Evolutionary conservation across 768 basidiomycete genomes (phyloP), one percentile per base, ranked within the genome.

Genomic region (Kondoa subrosea): DNA sequence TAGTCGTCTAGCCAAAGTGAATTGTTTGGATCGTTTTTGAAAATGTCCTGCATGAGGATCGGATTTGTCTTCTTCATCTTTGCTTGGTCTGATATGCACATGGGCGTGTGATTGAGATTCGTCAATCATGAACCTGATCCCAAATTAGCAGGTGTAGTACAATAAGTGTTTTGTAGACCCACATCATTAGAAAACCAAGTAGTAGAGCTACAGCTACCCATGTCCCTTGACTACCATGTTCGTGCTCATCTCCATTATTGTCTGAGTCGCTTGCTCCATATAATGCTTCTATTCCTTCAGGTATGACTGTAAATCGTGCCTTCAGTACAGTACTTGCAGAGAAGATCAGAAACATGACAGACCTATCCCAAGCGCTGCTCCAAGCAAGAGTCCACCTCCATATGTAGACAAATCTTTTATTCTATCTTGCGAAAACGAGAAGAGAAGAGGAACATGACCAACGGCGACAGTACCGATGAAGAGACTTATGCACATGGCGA

Each of bases 281-380:
- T 1, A 72, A 58, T 21, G 72, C 68, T 2, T 68, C 65, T 66
- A 85, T 87, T 76, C 77, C 91, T 15, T 56, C 15, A 15, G 56
- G 15, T 15, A 56, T 15, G 25, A 15, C 56, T 56, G 15, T 15
- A 25, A 15, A 15, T 56, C 56, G 15, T 56, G 15, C 15, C 25
- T 25, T 56, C 56, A 56, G 15, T 25, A 56, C 15, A 56, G 56
- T 15, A 25, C 15, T 56, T 15, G 56, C 15, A 25, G 56, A 56
- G 56, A 25, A 56, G 15, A 25, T 15, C 56, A 15, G 15, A 25
- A 15, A 87, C 95, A 92, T 40, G 93, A 92, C 65, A 96, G 85
- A 71, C 96, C 89, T 29, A 97, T 84, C 15, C 89, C 89, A 70
- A 96, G 78, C 0, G 89, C 90, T 1, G 92, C 87, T 2, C 92